Percentiles rank a stretch among this genome's conserved stretches.
phyloP scores from a whole-genome alignment of 345 rosid species.

The Salix viminalis region DNA sequence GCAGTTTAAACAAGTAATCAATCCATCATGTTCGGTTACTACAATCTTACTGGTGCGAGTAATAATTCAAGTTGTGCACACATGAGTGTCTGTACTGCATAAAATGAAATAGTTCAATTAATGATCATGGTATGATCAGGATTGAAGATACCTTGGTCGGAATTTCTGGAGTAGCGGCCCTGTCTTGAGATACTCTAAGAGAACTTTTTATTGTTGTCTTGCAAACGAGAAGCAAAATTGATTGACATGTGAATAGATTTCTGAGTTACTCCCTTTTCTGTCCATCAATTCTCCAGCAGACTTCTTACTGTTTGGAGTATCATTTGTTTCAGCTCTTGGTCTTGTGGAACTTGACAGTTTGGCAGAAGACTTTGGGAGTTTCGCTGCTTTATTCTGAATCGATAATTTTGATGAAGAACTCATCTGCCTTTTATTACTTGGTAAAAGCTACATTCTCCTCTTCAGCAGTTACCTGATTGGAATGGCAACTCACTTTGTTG shows the following conservation, averaged over 20 bases:
- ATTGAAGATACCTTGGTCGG: conserved; percentile 42
- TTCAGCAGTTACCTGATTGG: conserved; percentile 29
- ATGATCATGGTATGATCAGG: not conserved
- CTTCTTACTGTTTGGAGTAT: conserved; percentile 20
- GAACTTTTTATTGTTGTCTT: conserved; percentile 36
- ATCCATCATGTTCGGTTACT: not conserved
- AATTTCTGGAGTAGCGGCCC: conserved; percentile 28
- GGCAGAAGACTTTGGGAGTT: conserved; percentile 23
- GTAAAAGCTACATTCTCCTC: conserved; percentile 25
- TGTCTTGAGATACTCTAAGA: conserved; percentile 31
- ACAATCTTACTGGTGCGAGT: not conserved
- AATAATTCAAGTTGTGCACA: not conserved
- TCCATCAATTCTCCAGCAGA: conserved; percentile 15
- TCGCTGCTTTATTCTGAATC: conserved; percentile 21
- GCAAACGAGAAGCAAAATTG: conserved; percentile 33
- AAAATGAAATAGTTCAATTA: not conserved
- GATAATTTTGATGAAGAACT: conserved; percentile 33
- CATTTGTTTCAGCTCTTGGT: conserved; percentile 27
- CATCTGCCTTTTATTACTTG: conserved; percentile 35
- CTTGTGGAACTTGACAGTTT: conserved; percentile 28
- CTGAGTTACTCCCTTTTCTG: conserved; percentile 35
- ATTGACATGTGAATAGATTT: conserved; percentile 46
- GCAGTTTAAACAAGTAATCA: conserved; percentile 15
- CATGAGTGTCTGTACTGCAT: not conserved
- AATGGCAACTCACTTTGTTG: conserved; percentile 2